Evolutionary conservation across 768 basidiomycete genomes (phyloP).

Genomic region (Mycena belliarum): DNA sequence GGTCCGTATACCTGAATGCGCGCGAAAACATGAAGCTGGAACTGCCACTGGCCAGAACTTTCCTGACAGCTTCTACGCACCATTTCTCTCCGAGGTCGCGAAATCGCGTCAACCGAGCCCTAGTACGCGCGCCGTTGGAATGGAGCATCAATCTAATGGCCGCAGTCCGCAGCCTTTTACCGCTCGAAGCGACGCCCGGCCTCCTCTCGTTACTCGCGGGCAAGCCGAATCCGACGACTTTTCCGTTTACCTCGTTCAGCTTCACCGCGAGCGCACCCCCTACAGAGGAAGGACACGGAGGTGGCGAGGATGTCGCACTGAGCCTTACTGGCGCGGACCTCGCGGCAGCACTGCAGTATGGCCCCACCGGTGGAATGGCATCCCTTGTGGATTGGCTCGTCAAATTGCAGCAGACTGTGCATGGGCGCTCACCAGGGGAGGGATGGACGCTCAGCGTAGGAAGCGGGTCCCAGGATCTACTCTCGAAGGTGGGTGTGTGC

Average conservation of each 20-base stretch:
- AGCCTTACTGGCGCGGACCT: constrained; percentile 62
- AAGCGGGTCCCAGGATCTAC: constrained; percentile 84
- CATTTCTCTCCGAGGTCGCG: constrained; percentile 63
- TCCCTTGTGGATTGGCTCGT: constrained; percentile 68
- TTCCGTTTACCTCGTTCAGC: constrained; percentile 84
- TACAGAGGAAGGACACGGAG: constrained; percentile 27
- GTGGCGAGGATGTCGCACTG: constrained; percentile 45
- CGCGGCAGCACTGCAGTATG: constrained; percentile 72
- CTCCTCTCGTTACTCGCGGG: constrained; percentile 85
- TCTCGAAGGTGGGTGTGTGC: constrained; percentile 69
- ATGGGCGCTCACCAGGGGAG: constrained; percentile 59
- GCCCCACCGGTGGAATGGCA: constrained; percentile 67
- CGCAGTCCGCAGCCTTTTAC: constrained; percentile 69
- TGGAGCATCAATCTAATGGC: not conserved
- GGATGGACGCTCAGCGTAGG: constrained; percentile 83
- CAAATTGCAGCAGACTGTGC: constrained; percentile 68
- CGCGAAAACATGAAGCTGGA: too few species aligned
- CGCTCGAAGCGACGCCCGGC: constrained; percentile 76
- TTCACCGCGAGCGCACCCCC: constrained; percentile 57
- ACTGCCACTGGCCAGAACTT: too few species aligned
- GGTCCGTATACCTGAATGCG: not conserved
- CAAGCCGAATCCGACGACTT: constrained; percentile 87
- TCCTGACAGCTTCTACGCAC: constrained; percentile 54
- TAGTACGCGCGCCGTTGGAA: constrained; percentile 57
- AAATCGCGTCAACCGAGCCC: constrained; percentile 64